Percentiles rank a stretch among this genome's conserved stretches.
These are phyloP conservation scores for Globisporangium orthogonon DNA, from an alignment of 352 stramenopile genomes.

Conservation along the genomic window DNA sequence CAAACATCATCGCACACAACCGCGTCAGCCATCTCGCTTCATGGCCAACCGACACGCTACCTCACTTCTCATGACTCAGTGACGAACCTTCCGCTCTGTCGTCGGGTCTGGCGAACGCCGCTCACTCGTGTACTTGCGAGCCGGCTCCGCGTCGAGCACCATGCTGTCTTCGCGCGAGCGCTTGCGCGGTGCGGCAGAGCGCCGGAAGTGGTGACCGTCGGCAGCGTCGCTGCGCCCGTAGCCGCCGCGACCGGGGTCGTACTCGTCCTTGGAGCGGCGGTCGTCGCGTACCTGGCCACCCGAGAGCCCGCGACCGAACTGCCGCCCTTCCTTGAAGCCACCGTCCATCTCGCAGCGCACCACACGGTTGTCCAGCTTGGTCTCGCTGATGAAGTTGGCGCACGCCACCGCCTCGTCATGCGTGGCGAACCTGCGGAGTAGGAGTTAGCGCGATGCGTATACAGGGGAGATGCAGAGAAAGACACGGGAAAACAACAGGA, in stretches of 20 bases:
- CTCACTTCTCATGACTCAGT: too few species aligned
- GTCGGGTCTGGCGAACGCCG: constrained; percentile 15
- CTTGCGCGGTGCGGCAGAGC: constrained; percentile 39
- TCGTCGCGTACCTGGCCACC: constrained; percentile 84
- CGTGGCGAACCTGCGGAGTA: constrained; percentile 37
- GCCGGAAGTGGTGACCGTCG: constrained; percentile 67
- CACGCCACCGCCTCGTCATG: constrained; percentile 71
- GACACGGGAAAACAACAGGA: constrained; percentile 1
- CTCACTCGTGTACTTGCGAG: constrained; percentile 25
- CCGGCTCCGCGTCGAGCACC: constrained; percentile 26
- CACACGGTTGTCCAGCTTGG: constrained; percentile 84
- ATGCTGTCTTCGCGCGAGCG: constrained; percentile 50
- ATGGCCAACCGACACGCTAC: not conserved
- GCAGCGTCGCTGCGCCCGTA: constrained; percentile 66
- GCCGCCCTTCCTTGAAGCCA: constrained; percentile 77
- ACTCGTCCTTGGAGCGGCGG: constrained; percentile 79
- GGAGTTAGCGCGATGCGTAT: too few species aligned
- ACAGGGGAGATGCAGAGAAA: too few species aligned
- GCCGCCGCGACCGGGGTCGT: constrained; percentile 71
- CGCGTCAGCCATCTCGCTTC: not conserved
- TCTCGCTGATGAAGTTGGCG: constrained; percentile 80
- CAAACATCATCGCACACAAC: not conserved
- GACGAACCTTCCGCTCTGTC: constrained; percentile 10
- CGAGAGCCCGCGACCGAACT: constrained; percentile 79
- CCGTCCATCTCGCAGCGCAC: constrained; percentile 88